These are phyloP conservation scores for Areca catechu DNA, from an alignment of 176 grass and related monocot genomes.

Conservation along the genomic window DNA sequence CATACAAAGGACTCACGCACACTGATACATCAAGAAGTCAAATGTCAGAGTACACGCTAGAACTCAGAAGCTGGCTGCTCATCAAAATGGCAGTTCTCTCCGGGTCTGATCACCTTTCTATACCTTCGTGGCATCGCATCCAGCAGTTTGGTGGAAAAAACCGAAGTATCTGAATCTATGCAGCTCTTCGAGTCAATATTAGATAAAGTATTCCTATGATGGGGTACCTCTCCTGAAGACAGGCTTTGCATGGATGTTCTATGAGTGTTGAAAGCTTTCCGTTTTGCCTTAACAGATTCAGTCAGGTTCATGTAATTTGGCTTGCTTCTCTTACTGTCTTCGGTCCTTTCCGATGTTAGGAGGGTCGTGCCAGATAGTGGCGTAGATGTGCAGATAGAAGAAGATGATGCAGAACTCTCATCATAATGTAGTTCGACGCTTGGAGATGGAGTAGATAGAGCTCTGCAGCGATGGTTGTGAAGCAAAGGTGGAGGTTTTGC, in stretches of 20 bases:
- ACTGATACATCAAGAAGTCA: conserved; percentile 19
- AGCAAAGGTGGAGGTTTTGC: conserved; percentile 31
- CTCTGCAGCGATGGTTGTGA: conserved; percentile 6
- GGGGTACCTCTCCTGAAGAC: not conserved
- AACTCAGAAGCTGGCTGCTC: too few species aligned
- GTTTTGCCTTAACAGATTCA: conserved; percentile 74
- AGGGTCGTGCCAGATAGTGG: conserved; percentile 1
- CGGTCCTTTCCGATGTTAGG: conserved; percentile 43
- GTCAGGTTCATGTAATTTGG: conserved; percentile 97
- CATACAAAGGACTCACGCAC: conserved; percentile 3
- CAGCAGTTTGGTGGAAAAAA: not conserved
- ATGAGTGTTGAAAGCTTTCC: conserved; percentile 18
- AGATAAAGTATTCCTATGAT: not conserved
- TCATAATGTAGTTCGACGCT: conserved; percentile 72
- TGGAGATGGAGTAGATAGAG: conserved; percentile 50
- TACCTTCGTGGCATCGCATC: not conserved
- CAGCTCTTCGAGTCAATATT: conserved; percentile 25
- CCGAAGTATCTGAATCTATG: conserved; percentile 3
- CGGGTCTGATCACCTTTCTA: not conserved
- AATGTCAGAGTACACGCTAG: conserved; percentile 5
- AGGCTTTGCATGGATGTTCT: not conserved
- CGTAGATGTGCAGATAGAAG: conserved; percentile 39
- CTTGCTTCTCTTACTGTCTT: conserved; percentile 26
- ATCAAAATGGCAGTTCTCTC: not conserved
- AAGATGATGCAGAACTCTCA: conserved; percentile 71